phyloP scores from a whole-genome alignment of 805 yeast genomes.

The Jamesozyma jinghongensis region DNA sequence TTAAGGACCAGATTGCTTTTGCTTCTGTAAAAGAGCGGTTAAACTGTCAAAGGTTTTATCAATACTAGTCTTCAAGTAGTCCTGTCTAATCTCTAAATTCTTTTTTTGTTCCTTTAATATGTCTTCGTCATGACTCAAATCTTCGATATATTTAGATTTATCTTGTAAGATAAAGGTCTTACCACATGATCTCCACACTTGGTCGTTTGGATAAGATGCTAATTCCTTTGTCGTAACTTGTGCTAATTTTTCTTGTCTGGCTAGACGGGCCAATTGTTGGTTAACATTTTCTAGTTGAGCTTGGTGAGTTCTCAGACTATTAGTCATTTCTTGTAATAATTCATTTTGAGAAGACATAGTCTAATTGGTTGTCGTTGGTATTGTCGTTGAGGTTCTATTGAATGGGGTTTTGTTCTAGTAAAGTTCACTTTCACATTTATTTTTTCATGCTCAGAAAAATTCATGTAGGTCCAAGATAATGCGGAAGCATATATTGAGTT shows the following conservation, averaged over 20 bases:
- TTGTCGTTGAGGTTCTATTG: no score
- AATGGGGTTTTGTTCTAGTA: no score
- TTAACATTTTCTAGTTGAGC: slow-evolving; percentile 25
- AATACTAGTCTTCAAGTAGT: slow-evolving; percentile 66
- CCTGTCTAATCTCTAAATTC: slow-evolving; percentile 56
- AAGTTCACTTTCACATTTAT: no score
- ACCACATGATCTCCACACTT: slow-evolving; percentile 82
- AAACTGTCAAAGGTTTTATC: slow-evolving; percentile 62
- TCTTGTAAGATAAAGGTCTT: slow-evolving; percentile 49
- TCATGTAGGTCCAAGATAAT: no score
- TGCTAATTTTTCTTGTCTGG: slow-evolving; percentile 37
- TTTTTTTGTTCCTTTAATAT: slow-evolving; percentile 49
- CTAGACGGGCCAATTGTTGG: slow-evolving; percentile 23
- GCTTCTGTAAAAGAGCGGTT: slow-evolving; percentile 34
- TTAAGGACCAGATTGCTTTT: background rate
- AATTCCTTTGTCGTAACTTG: slow-evolving; percentile 52
- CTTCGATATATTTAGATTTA: slow-evolving; percentile 37
- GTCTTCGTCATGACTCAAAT: slow-evolving; percentile 43
- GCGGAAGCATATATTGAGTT: no score
- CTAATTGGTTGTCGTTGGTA: no score
- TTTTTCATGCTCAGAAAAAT: no score
- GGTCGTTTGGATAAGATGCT: slow-evolving; percentile 37
- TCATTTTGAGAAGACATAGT: background rate
- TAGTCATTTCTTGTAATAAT: slow-evolving; percentile 19
- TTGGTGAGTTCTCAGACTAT: slow-evolving; percentile 20